Conservation (phyloP, 805 yeast genomes). For the Cyberlindnera sargentensis region DNA sequence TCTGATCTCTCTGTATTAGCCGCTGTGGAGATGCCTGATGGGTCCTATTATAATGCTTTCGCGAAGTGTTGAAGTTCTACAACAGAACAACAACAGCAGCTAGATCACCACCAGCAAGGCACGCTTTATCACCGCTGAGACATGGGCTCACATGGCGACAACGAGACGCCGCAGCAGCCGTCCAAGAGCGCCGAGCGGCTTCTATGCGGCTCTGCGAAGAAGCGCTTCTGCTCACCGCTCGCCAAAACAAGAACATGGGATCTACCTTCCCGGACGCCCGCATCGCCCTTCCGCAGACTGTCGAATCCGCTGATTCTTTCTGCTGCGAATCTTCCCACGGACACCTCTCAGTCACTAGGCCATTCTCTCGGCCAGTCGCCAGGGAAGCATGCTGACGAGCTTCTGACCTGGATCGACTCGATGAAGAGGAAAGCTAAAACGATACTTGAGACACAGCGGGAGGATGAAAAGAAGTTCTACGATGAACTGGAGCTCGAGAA, state of each 20-base stretch:
- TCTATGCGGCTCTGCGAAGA: neutral
- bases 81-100: too few relatives aligned
- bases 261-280: slow-evolving; percentile 9
- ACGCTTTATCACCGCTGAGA: too few relatives aligned
- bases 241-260: slow-evolving; percentile 17
- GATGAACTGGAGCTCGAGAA: slow-evolving; percentile 29
- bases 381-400: slow-evolving; percentile 8
- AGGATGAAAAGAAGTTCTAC: slow-evolving; percentile 31
- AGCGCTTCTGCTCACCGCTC: slow-evolving; percentile 13
- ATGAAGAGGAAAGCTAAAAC: slow-evolving; percentile 28
- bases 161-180: neutral
- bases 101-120: too few relatives aligned
- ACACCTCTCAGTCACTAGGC: neutral
- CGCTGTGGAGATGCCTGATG: too few relatives aligned
- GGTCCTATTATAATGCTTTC: too few relatives aligned
- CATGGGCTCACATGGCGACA: neutral
- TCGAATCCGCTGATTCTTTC: slow-evolving; percentile 5
- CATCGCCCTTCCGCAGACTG: slow-evolving; percentile 22
- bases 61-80: too few relatives aligned
- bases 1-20: too few relatives aligned
- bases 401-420: slow-evolving; percentile 28
- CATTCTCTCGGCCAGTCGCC: neutral
- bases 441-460: slow-evolving; percentile 25
- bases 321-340: slow-evolving; percentile 1
- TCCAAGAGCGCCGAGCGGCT: neutral